phyloP scores from a whole-genome alignment of 331 rosid species.

The Quercus lobata region DNA sequence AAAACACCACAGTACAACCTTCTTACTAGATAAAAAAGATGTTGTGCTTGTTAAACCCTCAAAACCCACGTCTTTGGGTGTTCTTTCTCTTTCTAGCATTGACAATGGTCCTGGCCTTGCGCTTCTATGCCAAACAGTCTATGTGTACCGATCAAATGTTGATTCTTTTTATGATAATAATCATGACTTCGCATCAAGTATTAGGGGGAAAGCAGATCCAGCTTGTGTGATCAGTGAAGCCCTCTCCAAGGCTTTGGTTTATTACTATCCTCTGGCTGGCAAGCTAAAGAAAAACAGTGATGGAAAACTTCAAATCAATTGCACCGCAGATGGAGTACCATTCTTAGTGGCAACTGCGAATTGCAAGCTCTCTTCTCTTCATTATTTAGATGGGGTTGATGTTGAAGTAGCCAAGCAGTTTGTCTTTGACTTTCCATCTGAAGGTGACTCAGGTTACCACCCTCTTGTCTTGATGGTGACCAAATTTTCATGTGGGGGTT shows the following conservation, averaged over 20 bases:
- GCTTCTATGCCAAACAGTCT: not conserved
- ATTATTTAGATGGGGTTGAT: constrained; percentile 41
- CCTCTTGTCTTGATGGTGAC: constrained; percentile 40
- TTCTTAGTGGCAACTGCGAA: constrained; percentile 37
- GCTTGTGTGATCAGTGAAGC: constrained; percentile 30
- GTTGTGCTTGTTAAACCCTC: constrained; percentile 8
- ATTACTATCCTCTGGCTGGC: constrained; percentile 51
- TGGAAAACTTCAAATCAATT: constrained; percentile 36
- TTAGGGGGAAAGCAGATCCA: constrained; percentile 22
- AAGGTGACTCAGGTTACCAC: constrained; percentile 21
- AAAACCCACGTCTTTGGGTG: not conserved
- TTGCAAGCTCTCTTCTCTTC: constrained; percentile 36
- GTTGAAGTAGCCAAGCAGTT: constrained; percentile 23
- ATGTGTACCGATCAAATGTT: not conserved
- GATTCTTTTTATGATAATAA: not conserved
- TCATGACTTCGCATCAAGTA: not conserved
- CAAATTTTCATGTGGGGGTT: constrained; percentile 47
- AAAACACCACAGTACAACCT: not conserved
- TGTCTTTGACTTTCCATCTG: constrained; percentile 23
- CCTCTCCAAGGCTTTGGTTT: constrained; percentile 35
- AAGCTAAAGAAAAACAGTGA: constrained; percentile 16
- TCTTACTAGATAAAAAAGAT: not conserved
- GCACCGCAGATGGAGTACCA: constrained; percentile 46
- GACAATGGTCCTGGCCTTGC: not conserved
- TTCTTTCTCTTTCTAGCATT: not conserved